Percentiles rank a stretch among this genome's conserved stretches.
These are phyloP conservation scores for Croton laevigatus DNA, from an alignment of 441 rosid species.

Conservation along the genomic window DNA sequence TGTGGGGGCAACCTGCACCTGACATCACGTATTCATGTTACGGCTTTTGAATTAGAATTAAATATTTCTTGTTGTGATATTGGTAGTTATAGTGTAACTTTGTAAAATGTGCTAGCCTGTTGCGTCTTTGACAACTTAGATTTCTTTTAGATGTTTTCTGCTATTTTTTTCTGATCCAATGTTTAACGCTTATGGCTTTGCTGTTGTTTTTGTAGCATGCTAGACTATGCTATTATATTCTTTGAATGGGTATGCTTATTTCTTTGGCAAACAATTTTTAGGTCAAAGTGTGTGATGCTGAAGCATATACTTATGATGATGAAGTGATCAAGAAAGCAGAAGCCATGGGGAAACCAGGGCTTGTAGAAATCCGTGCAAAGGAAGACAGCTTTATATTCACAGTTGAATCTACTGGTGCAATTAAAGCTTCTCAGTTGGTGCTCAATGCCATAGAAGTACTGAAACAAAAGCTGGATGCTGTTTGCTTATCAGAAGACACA, in stretches of 20 bases:
- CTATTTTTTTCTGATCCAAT: not conserved
- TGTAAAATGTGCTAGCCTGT: not conserved
- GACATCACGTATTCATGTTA: not conserved
- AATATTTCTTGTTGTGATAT: not conserved
- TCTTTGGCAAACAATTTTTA: conserved; percentile 20
- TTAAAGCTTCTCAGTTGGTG: conserved; percentile 83
- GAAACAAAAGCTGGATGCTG: conserved; percentile 87
- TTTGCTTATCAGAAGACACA: conserved; percentile 84
- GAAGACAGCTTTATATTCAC: conserved; percentile 89
- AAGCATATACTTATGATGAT: conserved; percentile 87
- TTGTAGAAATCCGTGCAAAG: conserved; percentile 75
- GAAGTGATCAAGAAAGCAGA: conserved; percentile 87
- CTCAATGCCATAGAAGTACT: conserved; percentile 82
- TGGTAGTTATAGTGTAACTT: not conserved
- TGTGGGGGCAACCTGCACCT: not conserved
- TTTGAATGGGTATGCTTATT: not conserved
- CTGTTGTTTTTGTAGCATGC: not conserved
- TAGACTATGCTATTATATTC: not conserved
- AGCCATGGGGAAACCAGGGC: conserved; percentile 87
- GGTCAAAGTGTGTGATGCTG: conserved; percentile 80
- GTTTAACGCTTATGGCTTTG: not conserved
- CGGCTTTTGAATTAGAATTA: not conserved
- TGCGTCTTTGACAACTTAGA: not conserved
- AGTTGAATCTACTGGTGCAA: conserved; percentile 85
- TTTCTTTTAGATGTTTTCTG: not conserved